Evolutionary conservation across 2,329 filamentous ascomycete genomes (phyloP), one percentile per base, ranked within the genome.

Genomic region (Penicillium decumbens): DNA sequence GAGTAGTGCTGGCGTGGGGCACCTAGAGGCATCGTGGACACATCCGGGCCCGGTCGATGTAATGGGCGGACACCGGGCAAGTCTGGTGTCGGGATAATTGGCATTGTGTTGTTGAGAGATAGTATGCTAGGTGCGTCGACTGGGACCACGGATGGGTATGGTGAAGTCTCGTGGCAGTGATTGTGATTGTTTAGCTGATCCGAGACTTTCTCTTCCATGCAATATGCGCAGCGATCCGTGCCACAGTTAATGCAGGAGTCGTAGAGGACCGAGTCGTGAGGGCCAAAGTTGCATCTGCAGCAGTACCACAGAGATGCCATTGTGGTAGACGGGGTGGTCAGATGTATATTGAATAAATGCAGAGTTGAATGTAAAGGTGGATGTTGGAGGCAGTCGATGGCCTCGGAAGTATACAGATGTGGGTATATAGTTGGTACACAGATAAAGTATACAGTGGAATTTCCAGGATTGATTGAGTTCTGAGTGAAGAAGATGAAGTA

Each of bases 271-370:
- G 55, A 38, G 37, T 59, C 58, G 59, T 65, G 62, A 47, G 68
- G 68, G 24, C 68, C 68, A 42, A 62, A 63, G 28, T 49, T 45
- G 56, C 68, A 71, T 4, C 52, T 38, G 41, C 67, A 69, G 54
- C 68, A 71, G 49, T 63, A 64, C 68, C 68, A 71, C 23, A 64
- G 43, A 10, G 52, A 53, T 28, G 58, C 41, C 57, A 60, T 62
- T 12, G 10, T 49, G 33, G 20, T 35, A 24, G 45, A 45, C 35
- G 28, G 24, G 27, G 24, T n/a, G 20, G 9, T 44, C 40, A 27
- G 42, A 35, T 33, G 35, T 32, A 38, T 41, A 39, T 47, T 30
- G 29, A 24, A 30, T 39, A 24, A 32, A 46, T 39, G 41, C 20
- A 49, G 15, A 43, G 44, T 43, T 30, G 49, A 35, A 15, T 43